phyloP scores from a whole-genome alignment of 2,329 filamentous ascomycete species.

The Colletotrichum sp. region DNA sequence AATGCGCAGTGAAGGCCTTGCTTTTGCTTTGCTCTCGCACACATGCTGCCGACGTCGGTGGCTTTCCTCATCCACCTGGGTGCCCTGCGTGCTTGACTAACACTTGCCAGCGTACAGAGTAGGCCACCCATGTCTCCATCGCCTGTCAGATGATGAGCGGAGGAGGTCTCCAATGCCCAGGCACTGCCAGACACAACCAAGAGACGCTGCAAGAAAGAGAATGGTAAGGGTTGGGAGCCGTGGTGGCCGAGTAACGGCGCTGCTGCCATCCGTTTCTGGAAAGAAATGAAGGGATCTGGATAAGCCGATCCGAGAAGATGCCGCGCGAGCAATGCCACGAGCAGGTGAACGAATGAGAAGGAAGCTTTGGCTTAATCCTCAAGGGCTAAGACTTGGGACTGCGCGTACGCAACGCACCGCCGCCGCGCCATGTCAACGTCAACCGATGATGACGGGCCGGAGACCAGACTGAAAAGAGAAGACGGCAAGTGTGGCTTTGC shows the following conservation, averaged over 20 bases:
- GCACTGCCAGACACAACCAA: background rate
- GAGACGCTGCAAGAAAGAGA: background rate
- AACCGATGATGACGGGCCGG: slow-evolving; percentile 13
- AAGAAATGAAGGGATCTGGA: slow-evolving; percentile 11
- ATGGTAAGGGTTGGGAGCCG: background rate
- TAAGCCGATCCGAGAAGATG: slow-evolving; percentile 2
- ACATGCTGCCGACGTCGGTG: slow-evolving; percentile 2
- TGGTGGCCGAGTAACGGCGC: background rate
- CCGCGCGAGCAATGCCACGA: background rate
- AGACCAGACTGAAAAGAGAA: background rate
- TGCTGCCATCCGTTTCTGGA: background rate
- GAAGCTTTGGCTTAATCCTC: background rate
- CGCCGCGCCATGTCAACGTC: background rate
- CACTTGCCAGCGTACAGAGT: background rate
- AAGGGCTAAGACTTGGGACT: background rate
- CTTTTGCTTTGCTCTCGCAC: background rate
- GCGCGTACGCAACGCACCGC: background rate
- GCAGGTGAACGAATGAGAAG: background rate
- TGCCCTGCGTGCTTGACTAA: background rate
- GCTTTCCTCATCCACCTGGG: background rate
- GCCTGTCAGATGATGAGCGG: background rate
- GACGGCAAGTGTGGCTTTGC: background rate
- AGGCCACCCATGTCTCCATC: background rate
- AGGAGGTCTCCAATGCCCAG: background rate
- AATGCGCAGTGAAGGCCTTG: background rate